These are phyloP conservation scores for Aspergillus puulaauensis DNA, from an alignment of 2,329 filamentous ascomycete genomes.

Conservation along the genomic window DNA sequence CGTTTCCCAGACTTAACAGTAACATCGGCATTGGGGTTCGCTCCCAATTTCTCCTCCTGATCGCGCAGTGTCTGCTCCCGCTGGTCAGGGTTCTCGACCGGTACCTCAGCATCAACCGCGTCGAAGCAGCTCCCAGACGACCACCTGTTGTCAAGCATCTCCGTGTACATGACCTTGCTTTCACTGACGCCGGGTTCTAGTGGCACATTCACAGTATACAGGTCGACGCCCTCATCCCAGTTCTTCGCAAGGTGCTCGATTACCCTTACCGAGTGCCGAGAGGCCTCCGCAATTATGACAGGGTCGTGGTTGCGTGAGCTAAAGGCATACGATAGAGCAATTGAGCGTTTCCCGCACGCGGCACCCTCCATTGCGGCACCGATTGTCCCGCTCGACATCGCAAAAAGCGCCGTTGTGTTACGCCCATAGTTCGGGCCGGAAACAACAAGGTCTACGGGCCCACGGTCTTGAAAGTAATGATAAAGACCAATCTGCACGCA, in stretches of 20 bases:
- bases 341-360: conserved; percentile 65
- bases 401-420: conserved; percentile 78
- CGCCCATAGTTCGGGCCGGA: conserved; percentile 81
- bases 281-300: conserved; percentile 74
- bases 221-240: conserved; percentile 71
- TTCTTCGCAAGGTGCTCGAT: conserved; percentile 76
- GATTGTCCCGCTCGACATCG: conserved; percentile 73
- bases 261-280: conserved; percentile 69
- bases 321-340: conserved; percentile 90
- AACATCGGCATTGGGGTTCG: conserved; percentile 25
- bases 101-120: conserved; percentile 66
- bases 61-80: conserved; percentile 74
- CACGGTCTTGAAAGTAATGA: conserved; percentile 72
- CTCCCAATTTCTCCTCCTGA: conserved; percentile 50
- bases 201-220: conserved; percentile 93
- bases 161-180: conserved; percentile 75
- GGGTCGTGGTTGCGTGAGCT: conserved; percentile 82
- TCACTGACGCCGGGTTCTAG: conserved; percentile 72
- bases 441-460: conserved; percentile 73
- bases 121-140: conserved; percentile 79
- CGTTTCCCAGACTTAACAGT: conserved; percentile 27
- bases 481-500: conserved; percentile 81
- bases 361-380: conserved; percentile 77
- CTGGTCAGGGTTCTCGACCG: conserved; percentile 59
- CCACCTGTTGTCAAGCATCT: conserved; percentile 92